phyloP scores from a whole-genome alignment of 225 moss, liverwort and hornwort species.

The Lunularia cruciata region DNA sequence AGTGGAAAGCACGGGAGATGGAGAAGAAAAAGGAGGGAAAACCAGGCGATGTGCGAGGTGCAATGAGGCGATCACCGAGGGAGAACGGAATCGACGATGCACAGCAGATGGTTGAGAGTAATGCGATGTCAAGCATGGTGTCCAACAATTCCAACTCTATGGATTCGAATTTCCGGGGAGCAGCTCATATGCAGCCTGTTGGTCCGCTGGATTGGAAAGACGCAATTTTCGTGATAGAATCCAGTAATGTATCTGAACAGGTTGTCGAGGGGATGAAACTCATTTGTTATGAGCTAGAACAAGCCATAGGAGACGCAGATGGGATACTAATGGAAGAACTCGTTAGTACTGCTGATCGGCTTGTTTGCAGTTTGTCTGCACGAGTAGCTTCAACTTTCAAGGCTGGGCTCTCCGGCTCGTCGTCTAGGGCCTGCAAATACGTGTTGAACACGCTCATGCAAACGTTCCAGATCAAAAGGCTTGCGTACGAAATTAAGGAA shows the following conservation, averaged over 20 bases:
- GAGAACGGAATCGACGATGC: slow-evolving; percentile 63
- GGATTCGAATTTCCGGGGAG: slow-evolving; percentile 23
- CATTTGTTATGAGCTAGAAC: slow-evolving; percentile 91
- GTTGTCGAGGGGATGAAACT: slow-evolving; percentile 93
- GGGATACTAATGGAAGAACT: slow-evolving; percentile 82
- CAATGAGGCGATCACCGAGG: slow-evolving; percentile 54
- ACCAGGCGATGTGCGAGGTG: slow-evolving; percentile 69
- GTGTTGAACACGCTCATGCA: slow-evolving; percentile 89
- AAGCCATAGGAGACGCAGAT: slow-evolving; percentile 84
- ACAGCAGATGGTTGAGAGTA: slow-evolving; percentile 55
- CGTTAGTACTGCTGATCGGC: slow-evolving; percentile 78
- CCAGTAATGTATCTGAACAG: slow-evolving; percentile 81
- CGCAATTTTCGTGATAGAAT: slow-evolving; percentile 86
- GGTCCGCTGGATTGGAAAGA: slow-evolving; percentile 93
- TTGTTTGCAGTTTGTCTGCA: slow-evolving; percentile 80
- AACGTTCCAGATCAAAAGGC: slow-evolving; percentile 95
- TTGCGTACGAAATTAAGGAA: slow-evolving; percentile 82
- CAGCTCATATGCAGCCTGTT: slow-evolving; percentile 31
- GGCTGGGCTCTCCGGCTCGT: slow-evolving; percentile 84
- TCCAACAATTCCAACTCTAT: slow-evolving; percentile 13
- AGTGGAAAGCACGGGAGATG: slow-evolving; percentile 98
- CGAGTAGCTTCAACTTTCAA: slow-evolving; percentile 93
- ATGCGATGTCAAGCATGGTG: slow-evolving; percentile 18
- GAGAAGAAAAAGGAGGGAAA: slow-evolving; percentile 82
- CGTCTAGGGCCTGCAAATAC: slow-evolving; percentile 98